Conservation (phyloP, 139 green algal genomes). For the Prasinococcaceae sp. region DNA sequence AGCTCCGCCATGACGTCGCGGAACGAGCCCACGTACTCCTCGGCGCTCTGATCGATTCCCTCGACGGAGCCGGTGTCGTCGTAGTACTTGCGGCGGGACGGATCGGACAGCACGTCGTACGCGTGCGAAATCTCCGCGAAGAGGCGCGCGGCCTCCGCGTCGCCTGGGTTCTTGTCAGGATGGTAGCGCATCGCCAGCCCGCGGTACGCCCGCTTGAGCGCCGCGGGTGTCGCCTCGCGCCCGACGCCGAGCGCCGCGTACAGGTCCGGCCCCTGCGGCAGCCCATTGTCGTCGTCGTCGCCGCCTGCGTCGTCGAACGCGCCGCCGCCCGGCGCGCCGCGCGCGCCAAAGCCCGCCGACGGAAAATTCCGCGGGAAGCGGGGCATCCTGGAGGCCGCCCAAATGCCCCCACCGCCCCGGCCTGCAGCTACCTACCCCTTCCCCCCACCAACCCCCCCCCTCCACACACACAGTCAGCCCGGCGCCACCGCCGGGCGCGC, state of each 20-base stretch:
- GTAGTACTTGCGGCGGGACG: slow-evolving; percentile 24
- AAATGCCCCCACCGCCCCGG: too few species aligned
- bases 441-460: too few species aligned
- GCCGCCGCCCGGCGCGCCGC: too few species aligned
- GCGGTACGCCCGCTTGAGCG: slow-evolving; percentile 17
- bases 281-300: too few species aligned
- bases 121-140: slow-evolving; percentile 10
- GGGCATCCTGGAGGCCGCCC: too few species aligned
- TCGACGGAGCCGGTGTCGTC: slow-evolving; percentile 21
- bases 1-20: slow-evolving; percentile 22
- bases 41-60: slow-evolving; percentile 21
- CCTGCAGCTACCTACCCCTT: too few species aligned
- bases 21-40: slow-evolving; percentile 25
- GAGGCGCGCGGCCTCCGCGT: background rate
- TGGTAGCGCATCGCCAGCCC: slow-evolving; percentile 11
- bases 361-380: too few species aligned
- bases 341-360: too few species aligned
- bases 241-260: slow-evolving; percentile 14
- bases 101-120: slow-evolving; percentile 16
- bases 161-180: slow-evolving; percentile 13
- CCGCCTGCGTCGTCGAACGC: too few species aligned
- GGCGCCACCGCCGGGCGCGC: too few species aligned
- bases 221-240: background rate
- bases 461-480: too few species aligned
- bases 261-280: too few species aligned